Evolutionary conservation across 371 early-diverging fungal genomes (phyloP), one percentile per base, ranked within the genome.

Genomic region (Rhizopus arrhizus): DNA sequence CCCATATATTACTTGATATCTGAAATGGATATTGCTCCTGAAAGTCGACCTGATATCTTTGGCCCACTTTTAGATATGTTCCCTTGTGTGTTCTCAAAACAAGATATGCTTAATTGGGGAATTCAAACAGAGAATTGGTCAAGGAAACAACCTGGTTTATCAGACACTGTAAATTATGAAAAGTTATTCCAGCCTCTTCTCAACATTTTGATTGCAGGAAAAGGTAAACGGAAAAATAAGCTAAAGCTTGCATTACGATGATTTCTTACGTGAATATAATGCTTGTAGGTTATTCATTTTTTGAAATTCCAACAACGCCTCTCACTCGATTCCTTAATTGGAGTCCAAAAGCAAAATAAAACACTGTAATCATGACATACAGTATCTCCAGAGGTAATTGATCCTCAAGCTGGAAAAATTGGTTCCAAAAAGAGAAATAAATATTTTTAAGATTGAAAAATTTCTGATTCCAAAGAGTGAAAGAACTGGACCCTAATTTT

Each of bases 251-350:
- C 40, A 34, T 50, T 41, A n/a, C 41, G 16, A 15, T 40, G 7
- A 13, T 10, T 8, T 38, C 4, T 35, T 32, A 50, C 7, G 13
- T 56, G 12, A 48, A 57, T 8, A 4, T 43, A 22, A 22, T 22
- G 22, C 22, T 22, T 22, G 22, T 66, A 77, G 78, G 69, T 10
- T 78, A 78, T 53, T 78, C 78, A 9, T 78, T 78, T 53, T 78
- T 78, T 53, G 78, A 78, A 53, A 69, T 74, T 42, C 78, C 78
- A 15, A 70, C 73, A 35, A 73, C 78, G n/a, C 69, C 65, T 58
- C 58, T 78, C 16, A 73, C 75, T 13, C 66, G 78, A 15, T 73
- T 74, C 54, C 68, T 77, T 58, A 60, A 60, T 35, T 77, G 77
- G 77, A 72, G 72, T 34, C 70, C 71, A 28, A 75, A 72, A 65